Base-by-base conservation (phyloP, 495 filamentous ascomycete genomes). In the Aspergillus sclerotiicarbonarius region DNA sequence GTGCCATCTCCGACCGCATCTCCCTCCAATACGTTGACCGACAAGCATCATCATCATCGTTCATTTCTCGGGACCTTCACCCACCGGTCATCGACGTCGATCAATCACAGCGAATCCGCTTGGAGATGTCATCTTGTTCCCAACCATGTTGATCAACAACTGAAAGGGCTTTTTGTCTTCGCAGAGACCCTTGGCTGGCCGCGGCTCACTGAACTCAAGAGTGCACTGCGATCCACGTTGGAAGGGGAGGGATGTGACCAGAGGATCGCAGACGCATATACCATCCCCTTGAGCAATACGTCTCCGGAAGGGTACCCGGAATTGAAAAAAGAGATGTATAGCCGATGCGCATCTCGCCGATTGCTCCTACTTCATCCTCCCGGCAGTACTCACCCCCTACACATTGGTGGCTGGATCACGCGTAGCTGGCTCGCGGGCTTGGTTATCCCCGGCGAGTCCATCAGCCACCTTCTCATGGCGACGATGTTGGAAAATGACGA, bases 341-440 rank as follows among this genome's bases (percentile, higher is more conserved):
- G 56, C 45, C 59, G 69, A 47, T 67, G 63, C 33, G 52, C 51
- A 45, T 70, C 66, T 9, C 65, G 66, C 8, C 71, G 70, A 18
- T 65, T 59, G 35, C 46, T 77, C 13, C 48, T 65, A 21, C 70
- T 76, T 8, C 63, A 62, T 44, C 61, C 56, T 4, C 51, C 43
- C 18, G 33, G 50, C 15, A 44, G 60, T 37, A 50, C 60, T 4
- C 56, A 67, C 39, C 43, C 45, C 5, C 35, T 37, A 2, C 59
- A 69, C 31, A 49, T 57, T 30, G 68, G 78, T 4, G 90, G 90
- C n/a, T 96, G 90, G 91, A 80, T 94, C 16, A 89, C 87, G 16
- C 85, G 88, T 57, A 88, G 84, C 31, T 94, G 88, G 72, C 74
- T 93, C 13, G 89, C 88, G 5, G 91, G 90, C 7, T 76, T 96